Evolutionary conservation across 2,329 filamentous ascomycete species (phyloP), one percentile per base, ranked within the genome.

Genomic region (Fusarium cicatricum): DNA sequence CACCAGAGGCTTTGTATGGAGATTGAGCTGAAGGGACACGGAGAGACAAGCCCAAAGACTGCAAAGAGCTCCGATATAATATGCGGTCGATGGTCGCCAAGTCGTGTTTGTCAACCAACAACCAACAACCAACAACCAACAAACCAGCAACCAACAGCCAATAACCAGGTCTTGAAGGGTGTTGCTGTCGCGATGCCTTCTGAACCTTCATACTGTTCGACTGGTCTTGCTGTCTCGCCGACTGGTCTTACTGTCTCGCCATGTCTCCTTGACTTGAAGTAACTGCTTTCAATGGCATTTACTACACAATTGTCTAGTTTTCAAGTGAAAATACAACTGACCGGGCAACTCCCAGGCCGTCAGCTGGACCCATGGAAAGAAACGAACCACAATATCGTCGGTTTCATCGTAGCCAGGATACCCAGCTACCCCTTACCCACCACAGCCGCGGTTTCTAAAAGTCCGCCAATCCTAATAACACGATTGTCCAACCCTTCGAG

Each of bases 381-480:
- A n/a, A n/a, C n/a, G n/a, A n/a, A n/a, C n/a, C n/a, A n/a, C n/a
- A n/a, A n/a, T n/a, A n/a, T n/a, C 52, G 14, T 59, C 36, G 7
- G 50, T 55, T 61, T 57, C 44, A 40, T 53, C n/a, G 26, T 33
- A 53, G 26, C 49, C 28, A 44, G 52, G 55, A 49, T 44, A 26
- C 16, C 17, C 19, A 19, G 11, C 19, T 28, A 5, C 19, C 44
- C 45, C 53, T 53, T 55, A 33, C 23, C 52, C 44, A 48, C 39
- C 32, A 29, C 41, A 23, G 34, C 23, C n/a, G 37, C 31, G 23
- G 32, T 31, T 31, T 45, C 15, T 43, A 44, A 58, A 56, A 57
- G 14, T 34, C 62, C 64, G 41, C 59, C 55, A 57, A 61, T 59
- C 46, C 40, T 16, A 44, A 17, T 42, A 38, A 23, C 28, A 31